Conservation (phyloP, 2,329 filamentous ascomycete species). For the Macrophomina phaseolina region DNA sequence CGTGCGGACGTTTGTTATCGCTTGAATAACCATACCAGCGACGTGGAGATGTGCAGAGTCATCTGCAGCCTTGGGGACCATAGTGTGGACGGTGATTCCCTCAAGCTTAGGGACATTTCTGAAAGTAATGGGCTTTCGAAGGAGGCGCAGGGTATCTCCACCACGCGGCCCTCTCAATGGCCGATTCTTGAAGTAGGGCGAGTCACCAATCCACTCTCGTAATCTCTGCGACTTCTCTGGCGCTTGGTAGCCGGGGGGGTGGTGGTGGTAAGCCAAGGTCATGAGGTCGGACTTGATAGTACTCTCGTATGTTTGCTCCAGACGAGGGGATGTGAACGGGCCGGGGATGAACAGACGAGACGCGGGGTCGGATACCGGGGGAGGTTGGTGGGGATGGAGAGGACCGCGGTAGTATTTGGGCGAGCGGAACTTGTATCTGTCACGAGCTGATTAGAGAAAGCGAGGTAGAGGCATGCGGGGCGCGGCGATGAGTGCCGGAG, state of each 20-base stretch:
- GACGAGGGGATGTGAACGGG: constrained; percentile 84
- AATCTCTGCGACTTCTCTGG: constrained; percentile 69
- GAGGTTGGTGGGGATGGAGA: constrained; percentile 89
- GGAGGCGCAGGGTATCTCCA: constrained; percentile 69
- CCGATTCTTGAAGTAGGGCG: constrained; percentile 93
- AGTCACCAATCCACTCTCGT: constrained; percentile 85
- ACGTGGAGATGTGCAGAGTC: constrained; percentile 80
- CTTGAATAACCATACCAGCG: constrained; percentile 81
- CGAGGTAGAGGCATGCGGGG: not conserved
- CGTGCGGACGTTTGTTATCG: constrained; percentile 79
- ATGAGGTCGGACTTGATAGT: constrained; percentile 88
- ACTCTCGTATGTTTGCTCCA: constrained; percentile 87
- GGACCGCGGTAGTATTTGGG: constrained; percentile 95
- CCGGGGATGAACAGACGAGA: constrained; percentile 90
- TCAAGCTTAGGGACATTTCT: constrained; percentile 83
- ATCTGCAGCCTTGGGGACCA: constrained; percentile 70
- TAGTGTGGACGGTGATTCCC: constrained; percentile 79
- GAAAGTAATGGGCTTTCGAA: constrained; percentile 74
- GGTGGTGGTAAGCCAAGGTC: constrained; percentile 86
- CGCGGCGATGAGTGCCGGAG: not conserved
- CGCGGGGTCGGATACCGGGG: constrained; percentile 81
- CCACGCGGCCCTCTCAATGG: constrained; percentile 85
- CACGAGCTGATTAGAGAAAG: not conserved
- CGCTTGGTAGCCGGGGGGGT: constrained; percentile 73
- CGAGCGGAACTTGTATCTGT: constrained; percentile 90